phyloP scores from a whole-genome alignment of 441 rosid species.

The Syzygium syzygioides region DNA sequence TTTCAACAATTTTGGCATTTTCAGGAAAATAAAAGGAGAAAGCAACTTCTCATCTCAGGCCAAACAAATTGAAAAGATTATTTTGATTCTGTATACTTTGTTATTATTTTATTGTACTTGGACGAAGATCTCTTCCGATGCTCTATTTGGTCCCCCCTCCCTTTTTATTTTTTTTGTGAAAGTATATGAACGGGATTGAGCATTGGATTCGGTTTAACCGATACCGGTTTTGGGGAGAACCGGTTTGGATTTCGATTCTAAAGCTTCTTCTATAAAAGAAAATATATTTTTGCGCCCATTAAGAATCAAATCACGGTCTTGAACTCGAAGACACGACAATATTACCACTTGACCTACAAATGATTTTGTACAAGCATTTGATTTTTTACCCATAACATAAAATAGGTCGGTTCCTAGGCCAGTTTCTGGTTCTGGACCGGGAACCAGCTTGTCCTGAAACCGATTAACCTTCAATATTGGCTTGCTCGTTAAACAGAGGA shows the following conservation, averaged over 20 bases:
- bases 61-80: background rate
- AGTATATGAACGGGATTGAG: no score
- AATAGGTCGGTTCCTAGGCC: background rate
- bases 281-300: background rate
- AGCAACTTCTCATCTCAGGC: background rate
- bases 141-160: background rate
- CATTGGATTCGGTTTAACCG: no score
- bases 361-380: background rate
- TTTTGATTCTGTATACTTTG: background rate
- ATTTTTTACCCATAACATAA: background rate
- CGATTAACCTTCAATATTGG: background rate
- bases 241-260: accelerated
- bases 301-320: background rate
- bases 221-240: background rate
- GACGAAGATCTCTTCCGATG: background rate
- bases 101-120: background rate
- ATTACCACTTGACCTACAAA: background rate
- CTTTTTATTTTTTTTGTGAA: background rate
- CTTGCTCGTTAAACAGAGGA: background rate
- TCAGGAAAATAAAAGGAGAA: background rate
- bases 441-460: background rate
- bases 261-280: background rate
- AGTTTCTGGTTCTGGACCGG: background rate
- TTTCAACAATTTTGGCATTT: background rate
- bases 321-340: no score